Evolutionary conservation across 1,284 basidiomycete genomes (phyloP).

Genomic region (Ceraceosorus guamensis): DNA sequence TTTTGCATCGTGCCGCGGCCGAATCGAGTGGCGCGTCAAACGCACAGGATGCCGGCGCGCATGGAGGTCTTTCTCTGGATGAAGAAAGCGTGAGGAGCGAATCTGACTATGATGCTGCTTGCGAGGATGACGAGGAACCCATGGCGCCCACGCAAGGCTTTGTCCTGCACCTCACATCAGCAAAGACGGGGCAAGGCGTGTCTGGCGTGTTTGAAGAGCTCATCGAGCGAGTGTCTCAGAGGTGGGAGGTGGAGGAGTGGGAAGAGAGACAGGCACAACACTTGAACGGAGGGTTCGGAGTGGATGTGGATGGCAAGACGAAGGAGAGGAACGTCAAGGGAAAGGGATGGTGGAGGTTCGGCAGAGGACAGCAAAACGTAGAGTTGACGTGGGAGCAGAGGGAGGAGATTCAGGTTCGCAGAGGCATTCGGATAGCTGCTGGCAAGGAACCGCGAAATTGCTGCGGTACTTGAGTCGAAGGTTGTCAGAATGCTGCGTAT

Average conservation of each 20-base stretch:
- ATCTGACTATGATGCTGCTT: conserved; percentile 42
- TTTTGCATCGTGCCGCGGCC: too few species aligned
- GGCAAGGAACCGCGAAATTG: background rate
- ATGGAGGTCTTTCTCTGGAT: too few species aligned
- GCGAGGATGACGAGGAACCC: conserved; percentile 68
- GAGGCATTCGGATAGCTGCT: background rate
- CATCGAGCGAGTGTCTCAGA: background rate
- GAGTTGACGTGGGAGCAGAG: background rate
- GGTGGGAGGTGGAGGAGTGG: background rate
- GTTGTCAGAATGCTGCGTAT: too few species aligned
- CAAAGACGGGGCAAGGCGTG: background rate
- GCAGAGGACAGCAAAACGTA: background rate
- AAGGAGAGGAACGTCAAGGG: background rate
- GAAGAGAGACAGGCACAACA: background rate
- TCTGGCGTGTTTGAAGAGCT: background rate
- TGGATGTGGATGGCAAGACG: background rate
- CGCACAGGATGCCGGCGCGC: too few species aligned
- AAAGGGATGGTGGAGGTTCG: background rate
- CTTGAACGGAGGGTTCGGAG: too few species aligned
- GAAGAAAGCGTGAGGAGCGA: background rate
- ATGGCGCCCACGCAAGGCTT: conserved; percentile 49
- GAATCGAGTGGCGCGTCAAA: too few species aligned
- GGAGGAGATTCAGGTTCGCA: background rate
- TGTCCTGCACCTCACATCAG: background rate
- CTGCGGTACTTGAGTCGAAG: too few species aligned